Base-by-base conservation (phyloP, 2,329 filamentous ascomycete species). In the Colletotrichum lupini region DNA sequence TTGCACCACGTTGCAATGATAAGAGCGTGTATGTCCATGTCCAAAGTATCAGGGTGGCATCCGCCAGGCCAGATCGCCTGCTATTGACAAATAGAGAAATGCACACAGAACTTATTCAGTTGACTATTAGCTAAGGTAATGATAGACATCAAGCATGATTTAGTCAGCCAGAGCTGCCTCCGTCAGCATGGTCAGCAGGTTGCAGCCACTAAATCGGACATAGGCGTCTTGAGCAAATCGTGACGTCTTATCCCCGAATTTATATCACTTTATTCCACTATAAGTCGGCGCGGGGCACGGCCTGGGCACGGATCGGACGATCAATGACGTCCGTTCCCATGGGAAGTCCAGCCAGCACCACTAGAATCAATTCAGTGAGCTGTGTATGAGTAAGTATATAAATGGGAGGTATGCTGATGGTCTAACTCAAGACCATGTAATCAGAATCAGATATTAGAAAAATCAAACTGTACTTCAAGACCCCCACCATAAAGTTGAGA, bases 281-380 rank as follows among this genome's bases (percentile, higher is more conserved):
- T 58, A 32, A 16, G 22, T 35, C 28, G n/a, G 49, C 64, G 57
- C 46, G 70, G 53, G 46, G 55, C 66, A 5, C 19, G 28, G 14
- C 24, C 19, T 32, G 24, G 46, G 49, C 58, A 63, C 58, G 19
- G 35, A 62, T 42, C 37, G 63, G 53, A 37, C 53, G 59, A 70
- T 73, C 70, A 61, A 73, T 70, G 70, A 73, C 70, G 66, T 65
- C 59, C 32, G 30, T 35, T 8, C 9, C 9, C 4, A 14, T 37
- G 11, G 26, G 37, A n/a, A 5, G 16, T 7, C 30, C 14, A 8
- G 6, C 14, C 4, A n/a, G n/a, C 35, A 32, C 22, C 19, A 22
- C 58, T 11, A 6, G 3, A n/a, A 19, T 32, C 7, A 59, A 49
- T 11, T 12, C 9, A 19, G 26, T 11, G 30, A 53, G 37, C 19